Conservation (phyloP, 2,329 filamentous ascomycete genomes). For the Fusarium kyushuense region DNA sequence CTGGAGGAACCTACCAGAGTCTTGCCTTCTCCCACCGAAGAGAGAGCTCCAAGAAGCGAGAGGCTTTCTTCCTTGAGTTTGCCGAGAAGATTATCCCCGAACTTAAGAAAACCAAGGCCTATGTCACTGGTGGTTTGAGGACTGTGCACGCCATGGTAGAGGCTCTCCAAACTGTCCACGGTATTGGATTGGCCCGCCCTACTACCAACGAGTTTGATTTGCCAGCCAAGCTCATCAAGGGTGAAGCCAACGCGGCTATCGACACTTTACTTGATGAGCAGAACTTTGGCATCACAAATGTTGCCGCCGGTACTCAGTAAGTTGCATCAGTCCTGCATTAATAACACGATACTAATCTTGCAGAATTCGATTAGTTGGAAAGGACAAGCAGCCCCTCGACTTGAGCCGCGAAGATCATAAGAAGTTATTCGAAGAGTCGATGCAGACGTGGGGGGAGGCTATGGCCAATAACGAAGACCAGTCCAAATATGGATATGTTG, state of each 20-base stretch:
- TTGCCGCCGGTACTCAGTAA: conserved; percentile 52
- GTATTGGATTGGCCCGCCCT: conserved; percentile 66
- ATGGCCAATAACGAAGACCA: conserved; percentile 51
- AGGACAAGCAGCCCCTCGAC: conserved; percentile 68
- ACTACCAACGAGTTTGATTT: conserved; percentile 44
- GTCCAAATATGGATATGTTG: conserved; percentile 50
- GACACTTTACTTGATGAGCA: conserved; percentile 61
- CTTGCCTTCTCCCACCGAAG: conserved; percentile 64
- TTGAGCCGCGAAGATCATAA: conserved; percentile 58
- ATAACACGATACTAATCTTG: neutral
- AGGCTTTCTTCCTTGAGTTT: conserved; percentile 72
- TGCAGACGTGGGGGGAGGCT: conserved; percentile 49
- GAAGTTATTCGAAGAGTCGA: conserved; percentile 47
- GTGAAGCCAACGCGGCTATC: conserved; percentile 60
- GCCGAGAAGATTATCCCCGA: conserved; percentile 63
- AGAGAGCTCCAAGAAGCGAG: conserved; percentile 66
- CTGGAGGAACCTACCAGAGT: conserved; percentile 70
- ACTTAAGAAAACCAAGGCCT: conserved; percentile 65
- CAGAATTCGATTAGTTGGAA: conserved; percentile 51
- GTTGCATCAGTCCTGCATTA: no score
- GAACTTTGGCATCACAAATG: conserved; percentile 58
- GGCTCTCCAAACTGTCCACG: conserved; percentile 69
- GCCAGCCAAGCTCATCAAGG: conserved; percentile 44
- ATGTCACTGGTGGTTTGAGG: conserved; percentile 70
- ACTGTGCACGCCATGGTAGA: conserved; percentile 67